Evolutionary conservation across 495 filamentous ascomycete species (phyloP).

Genomic region (Penicillium antarcticum): DNA sequence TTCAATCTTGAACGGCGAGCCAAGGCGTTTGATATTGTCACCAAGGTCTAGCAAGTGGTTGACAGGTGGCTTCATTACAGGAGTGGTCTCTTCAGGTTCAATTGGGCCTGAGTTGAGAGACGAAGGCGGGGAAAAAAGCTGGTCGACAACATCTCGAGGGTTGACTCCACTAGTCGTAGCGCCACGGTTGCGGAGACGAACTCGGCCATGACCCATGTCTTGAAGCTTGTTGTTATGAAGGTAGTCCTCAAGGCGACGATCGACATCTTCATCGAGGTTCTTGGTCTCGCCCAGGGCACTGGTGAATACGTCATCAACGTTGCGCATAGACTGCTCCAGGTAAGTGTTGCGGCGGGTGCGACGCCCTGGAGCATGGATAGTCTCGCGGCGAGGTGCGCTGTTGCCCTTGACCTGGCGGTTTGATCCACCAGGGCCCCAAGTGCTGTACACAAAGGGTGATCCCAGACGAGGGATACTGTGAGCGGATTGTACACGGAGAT

Average conservation of each 20-base stretch:
- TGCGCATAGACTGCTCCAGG: constrained; percentile 45
- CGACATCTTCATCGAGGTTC: constrained; percentile 41
- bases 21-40: constrained; percentile 45
- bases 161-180: constrained; percentile 45
- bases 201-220: constrained; percentile 42
- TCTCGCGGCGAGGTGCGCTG: constrained; percentile 33
- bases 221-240: constrained; percentile 42
- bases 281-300: constrained; percentile 41
- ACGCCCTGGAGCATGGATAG: constrained; percentile 44
- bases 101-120: constrained; percentile 33
- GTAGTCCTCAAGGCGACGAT: constrained; percentile 49
- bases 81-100: constrained; percentile 26
- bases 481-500: constrained; percentile 22
- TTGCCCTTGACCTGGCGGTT: constrained; percentile 28
- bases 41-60: constrained; percentile 31
- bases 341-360: constrained; percentile 46
- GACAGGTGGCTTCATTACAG: constrained; percentile 23
- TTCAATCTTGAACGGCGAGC: constrained; percentile 50
- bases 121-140: constrained; percentile 49
- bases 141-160: constrained; percentile 38
- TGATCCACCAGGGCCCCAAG: constrained; percentile 52
- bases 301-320: constrained; percentile 51
- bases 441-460: constrained; percentile 56
- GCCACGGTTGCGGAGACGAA: constrained; percentile 49
- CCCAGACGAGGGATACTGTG: constrained; percentile 41